Base-by-base conservation (phyloP, 768 basidiomycete species). In the Agrocybe chaxingu region DNA sequence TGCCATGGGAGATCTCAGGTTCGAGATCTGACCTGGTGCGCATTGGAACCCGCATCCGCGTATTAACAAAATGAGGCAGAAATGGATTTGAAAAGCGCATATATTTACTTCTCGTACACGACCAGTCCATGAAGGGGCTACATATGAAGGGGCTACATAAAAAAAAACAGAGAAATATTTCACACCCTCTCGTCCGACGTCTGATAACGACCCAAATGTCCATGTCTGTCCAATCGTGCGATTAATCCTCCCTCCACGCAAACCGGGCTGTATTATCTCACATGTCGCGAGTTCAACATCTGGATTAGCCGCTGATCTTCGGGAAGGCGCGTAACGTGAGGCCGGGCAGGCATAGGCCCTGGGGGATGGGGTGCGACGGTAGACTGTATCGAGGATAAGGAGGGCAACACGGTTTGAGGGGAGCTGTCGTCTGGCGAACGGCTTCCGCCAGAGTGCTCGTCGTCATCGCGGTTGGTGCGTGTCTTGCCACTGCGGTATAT, bases 221-320 rank as follows among this genome's bases (percentile, higher is more conserved):
- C 24, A 29, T 43, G 32, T 24, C 1, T 31, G 12, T n/a, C 42
- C 42, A n/a, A 42, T 34, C 33, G 44, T 33, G 33, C 44, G 32
- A 30, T 16, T 18, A 34, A 34, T 34, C 18, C 32, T 34, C 38
- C 35, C 46, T 52, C 24, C 24, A 24, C 24, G 16, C 16, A 3
- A 24, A 24, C 24, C 5, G 24, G 24, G 24, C 24, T 5, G 29
- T 32, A 24, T 63, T 51, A 69, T 50, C 59, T 55, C 29, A 66
- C 56, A 60, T 65, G 66, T 41, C 64, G 61, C 30, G 69, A 68
- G 58, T 85, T 84, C 46, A 83, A 62, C 72, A 82, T 78, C 55
- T 77, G 76, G 48, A 83, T 82, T 50, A 84, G 69, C 29, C 82
- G 73, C 60, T 83, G 76, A 59, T 83, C 82, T 66, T 84, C 81